Evolutionary conservation across 1,139 yeast species (phyloP).

Genomic region (Spathaspora sp.): DNA sequence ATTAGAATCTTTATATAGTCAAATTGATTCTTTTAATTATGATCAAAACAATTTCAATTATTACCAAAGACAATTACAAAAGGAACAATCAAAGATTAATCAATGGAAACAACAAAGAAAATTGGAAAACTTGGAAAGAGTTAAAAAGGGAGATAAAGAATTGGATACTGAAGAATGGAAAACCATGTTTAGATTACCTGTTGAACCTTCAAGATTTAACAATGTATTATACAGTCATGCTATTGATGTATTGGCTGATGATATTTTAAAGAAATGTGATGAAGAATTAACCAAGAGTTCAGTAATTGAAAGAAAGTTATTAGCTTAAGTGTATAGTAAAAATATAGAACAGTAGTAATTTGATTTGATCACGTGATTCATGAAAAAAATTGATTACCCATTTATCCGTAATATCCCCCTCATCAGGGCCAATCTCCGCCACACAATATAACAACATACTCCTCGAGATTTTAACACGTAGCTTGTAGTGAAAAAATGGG

Average conservation of each 20-base stretch:
- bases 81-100: slow-evolving; percentile 68
- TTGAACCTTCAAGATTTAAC: slow-evolving; percentile 75
- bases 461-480: no score
- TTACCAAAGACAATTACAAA: slow-evolving; percentile 74
- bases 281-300: slow-evolving; percentile 63
- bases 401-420: no score
- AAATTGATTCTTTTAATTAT: slow-evolving; percentile 76
- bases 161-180: slow-evolving; percentile 67
- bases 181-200: slow-evolving; percentile 64
- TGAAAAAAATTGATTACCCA: no score
- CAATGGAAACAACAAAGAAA: slow-evolving; percentile 77
- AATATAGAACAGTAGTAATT: not conserved
- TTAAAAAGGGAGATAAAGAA: slow-evolving; percentile 57
- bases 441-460: not conserved
- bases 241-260: slow-evolving; percentile 68
- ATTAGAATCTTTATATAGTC: slow-evolving; percentile 69
- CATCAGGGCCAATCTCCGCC: no score
- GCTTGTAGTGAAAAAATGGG: not conserved
- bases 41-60: slow-evolving; percentile 83
- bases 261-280: slow-evolving; percentile 61
- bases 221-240: slow-evolving; percentile 70
- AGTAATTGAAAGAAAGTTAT: slow-evolving; percentile 53
- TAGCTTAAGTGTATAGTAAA: not conserved
- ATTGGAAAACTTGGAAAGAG: slow-evolving; percentile 63
- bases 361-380: no score